A percentile compares a stretch with the other conserved stretches of the same genome.
Conservation (phyloP, 148 eudicot genomes). For the Vaccinium corymbosum region DNA sequence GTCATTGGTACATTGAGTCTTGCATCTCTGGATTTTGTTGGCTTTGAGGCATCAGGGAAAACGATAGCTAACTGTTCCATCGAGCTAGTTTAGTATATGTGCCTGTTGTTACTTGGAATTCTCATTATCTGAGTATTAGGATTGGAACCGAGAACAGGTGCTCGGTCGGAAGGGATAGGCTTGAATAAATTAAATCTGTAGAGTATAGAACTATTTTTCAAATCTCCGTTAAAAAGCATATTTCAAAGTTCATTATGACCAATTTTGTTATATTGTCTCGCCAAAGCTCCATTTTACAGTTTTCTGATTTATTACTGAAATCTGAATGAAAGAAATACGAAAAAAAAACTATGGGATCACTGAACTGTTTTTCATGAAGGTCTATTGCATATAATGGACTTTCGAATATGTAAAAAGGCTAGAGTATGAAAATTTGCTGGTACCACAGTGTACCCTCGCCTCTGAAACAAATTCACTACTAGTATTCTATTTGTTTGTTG, state of each 20-base stretch:
- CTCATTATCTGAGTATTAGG: background rate
- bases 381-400: background rate
- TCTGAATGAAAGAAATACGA: background rate
- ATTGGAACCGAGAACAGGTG: background rate
- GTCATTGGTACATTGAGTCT: background rate
- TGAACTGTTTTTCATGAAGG: background rate
- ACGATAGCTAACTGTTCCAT: background rate
- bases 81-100: background rate
- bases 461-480: background rate
- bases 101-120: background rate
- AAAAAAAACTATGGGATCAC: background rate
- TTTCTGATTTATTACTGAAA: background rate
- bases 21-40: background rate
- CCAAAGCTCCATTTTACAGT: background rate
- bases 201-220: background rate
- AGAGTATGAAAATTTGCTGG: background rate
- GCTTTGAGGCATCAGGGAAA: constrained; percentile 4
- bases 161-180: background rate
- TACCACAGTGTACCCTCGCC: background rate
- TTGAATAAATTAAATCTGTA: background rate
- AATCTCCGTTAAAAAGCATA: background rate
- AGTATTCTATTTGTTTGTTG: background rate
- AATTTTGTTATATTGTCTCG: background rate
- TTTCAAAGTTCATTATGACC: background rate
- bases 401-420: background rate